A percentile compares a stretch with the other conserved stretches of the same genome.
These are phyloP conservation scores for Globisporangium radiosum DNA, from an alignment of 352 stramenopile species.

Conservation along the genomic window DNA sequence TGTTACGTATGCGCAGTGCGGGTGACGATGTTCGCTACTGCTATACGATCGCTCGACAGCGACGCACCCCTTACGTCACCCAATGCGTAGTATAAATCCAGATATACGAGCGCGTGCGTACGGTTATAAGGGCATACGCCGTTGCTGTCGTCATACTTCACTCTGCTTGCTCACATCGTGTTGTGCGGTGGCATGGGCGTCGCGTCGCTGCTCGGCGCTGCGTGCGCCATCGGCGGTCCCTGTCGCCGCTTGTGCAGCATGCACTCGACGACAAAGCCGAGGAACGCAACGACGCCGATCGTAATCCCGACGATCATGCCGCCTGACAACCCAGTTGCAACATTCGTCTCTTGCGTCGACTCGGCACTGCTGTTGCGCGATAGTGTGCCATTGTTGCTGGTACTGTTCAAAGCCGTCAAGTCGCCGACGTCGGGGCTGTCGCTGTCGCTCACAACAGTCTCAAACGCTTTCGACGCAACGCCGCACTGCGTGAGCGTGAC, in stretches of 20 bases:
- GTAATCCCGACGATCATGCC: constrained; percentile 66
- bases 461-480: constrained; percentile 18
- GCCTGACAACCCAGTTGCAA: constrained; percentile 47
- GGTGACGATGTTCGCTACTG: no score
- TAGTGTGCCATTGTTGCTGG: background rate
- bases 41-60: no score
- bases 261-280: constrained; percentile 71
- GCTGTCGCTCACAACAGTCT: constrained; percentile 15
- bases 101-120: no score
- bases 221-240: constrained; percentile 6
- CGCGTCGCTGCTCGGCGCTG: background rate
- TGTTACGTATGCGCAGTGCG: no score
- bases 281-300: constrained; percentile 52
- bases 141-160: no score
- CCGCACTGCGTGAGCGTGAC: constrained; percentile 49
- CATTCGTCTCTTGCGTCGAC: constrained; percentile 46
- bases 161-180: background rate
- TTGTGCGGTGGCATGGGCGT: background rate
- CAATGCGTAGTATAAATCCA: no score
- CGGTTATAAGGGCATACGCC: no score
- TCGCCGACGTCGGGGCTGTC: constrained; percentile 7
- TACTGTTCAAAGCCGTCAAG: background rate
- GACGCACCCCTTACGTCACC: no score
- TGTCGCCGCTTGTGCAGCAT: constrained; percentile 63
- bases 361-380: constrained; percentile 4